Percentiles rank a stretch among this genome's conserved stretches.
Evolutionary conservation across 208 protist genomes (phyloP).

Genomic region (Naegleria lovaniensis): DNA sequence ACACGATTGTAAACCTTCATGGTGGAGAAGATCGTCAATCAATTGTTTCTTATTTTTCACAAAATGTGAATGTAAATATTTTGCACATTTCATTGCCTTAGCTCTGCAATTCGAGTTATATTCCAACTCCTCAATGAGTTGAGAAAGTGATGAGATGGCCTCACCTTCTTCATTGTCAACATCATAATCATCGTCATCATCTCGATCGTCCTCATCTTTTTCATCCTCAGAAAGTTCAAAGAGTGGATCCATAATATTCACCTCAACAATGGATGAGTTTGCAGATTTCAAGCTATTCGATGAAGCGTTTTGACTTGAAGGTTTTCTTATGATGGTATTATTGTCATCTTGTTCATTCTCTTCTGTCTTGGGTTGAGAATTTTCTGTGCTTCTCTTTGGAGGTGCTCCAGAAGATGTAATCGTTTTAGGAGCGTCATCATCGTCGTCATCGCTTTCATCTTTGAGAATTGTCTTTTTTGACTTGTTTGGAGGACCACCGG

Average conservation of each 20-base stretch:
- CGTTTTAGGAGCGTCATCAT: not conserved
- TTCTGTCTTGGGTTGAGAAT: too few relatives aligned
- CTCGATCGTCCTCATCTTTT: not conserved
- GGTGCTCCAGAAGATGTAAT: too few relatives aligned
- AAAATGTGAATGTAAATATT: not conserved
- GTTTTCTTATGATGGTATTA: not conserved
- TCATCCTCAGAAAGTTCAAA: not conserved
- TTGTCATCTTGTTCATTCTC: not conserved
- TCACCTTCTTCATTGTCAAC: not conserved
- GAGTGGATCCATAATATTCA: not conserved
- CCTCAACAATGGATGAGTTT: not conserved
- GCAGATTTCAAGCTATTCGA: not conserved
- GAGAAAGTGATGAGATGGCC: not conserved
- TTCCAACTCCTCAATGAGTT: not conserved
- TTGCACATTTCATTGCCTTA: not conserved
- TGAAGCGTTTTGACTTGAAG: not conserved
- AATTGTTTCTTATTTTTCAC: not conserved
- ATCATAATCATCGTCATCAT: not conserved
- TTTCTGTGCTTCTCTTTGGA: too few relatives aligned
- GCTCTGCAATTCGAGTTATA: not conserved
- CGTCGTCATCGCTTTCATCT: not conserved
- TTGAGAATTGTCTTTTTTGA: not conserved
- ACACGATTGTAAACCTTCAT: not conserved
- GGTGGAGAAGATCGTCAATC: not conserved
- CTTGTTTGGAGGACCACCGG: not conserved